phyloP scores from a whole-genome alignment of 2,329 filamentous ascomycete species.

The Seiridium cupressi region DNA sequence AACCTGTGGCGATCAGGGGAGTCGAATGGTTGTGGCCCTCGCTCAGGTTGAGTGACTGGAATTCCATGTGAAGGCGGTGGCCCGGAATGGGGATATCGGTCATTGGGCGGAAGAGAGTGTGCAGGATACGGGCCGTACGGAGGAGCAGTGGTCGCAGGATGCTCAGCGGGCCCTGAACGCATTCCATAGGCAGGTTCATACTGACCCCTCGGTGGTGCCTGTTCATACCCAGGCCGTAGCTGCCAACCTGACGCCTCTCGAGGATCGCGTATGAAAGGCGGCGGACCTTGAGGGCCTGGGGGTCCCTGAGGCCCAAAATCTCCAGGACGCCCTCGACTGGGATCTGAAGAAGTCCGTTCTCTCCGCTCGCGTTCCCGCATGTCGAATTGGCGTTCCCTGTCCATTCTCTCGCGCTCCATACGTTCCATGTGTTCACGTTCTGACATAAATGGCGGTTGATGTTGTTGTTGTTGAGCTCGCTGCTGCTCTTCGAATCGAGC shows the following conservation, averaged over 20 bases:
- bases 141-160: constrained; percentile 41
- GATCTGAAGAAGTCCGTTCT: constrained; percentile 49
- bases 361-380: constrained; percentile 33
- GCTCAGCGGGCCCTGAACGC: constrained; percentile 40
- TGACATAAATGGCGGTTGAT: constrained; percentile 21
- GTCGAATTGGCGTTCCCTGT: constrained; percentile 33
- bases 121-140: constrained; percentile 34
- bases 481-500: constrained; percentile 34
- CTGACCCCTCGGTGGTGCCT: constrained; percentile 30
- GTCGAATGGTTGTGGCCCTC: constrained; percentile 38
- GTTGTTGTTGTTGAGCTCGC: constrained; percentile 28
- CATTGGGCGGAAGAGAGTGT: constrained; percentile 34
- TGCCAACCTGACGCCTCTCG: constrained; percentile 33
- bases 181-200: constrained; percentile 41
- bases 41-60: constrained; percentile 24
- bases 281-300: constrained; percentile 5
- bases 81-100: constrained; percentile 36
- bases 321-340: constrained; percentile 41
- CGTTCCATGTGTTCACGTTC: constrained; percentile 41
- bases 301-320: constrained; percentile 42
- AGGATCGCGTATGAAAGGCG: constrained; percentile 13
- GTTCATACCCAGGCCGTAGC: constrained; percentile 38
- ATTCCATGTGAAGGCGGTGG: constrained; percentile 30
- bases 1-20: constrained; percentile 50
- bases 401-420: constrained; percentile 32